A percentile compares a stretch with the other conserved stretches of the same genome.
phyloP scores from a whole-genome alignment of 805 yeast genomes.

The Lipomyces sp. region DNA sequence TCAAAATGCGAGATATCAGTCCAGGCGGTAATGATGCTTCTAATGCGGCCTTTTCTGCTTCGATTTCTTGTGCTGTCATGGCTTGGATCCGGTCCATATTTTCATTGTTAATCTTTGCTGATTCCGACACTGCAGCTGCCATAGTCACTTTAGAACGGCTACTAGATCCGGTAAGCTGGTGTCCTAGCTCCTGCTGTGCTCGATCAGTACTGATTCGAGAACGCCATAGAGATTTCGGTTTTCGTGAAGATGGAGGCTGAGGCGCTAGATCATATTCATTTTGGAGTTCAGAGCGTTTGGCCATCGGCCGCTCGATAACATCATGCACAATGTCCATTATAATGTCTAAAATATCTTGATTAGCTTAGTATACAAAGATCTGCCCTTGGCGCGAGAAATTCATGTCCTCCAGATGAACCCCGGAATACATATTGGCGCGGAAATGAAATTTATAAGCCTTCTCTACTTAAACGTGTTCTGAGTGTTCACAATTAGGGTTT shows the following conservation, averaged over 20 bases:
- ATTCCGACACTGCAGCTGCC: slow-evolving; percentile 15
- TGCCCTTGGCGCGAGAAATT: too few species aligned
- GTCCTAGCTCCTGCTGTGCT: background rate
- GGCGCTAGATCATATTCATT: background rate
- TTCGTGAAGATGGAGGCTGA: background rate
- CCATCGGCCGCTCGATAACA: slow-evolving; percentile 27
- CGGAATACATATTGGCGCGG: too few species aligned
- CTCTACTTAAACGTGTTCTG: too few species aligned
- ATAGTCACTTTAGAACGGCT: background rate
- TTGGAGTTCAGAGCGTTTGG: slow-evolving; percentile 12
- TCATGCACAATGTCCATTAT: slow-evolving; percentile 30
- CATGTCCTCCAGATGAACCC: too few species aligned
- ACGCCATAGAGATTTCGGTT: slow-evolving; percentile 24
- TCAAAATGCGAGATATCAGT: slow-evolving; percentile 23
- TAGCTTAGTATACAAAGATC: background rate
- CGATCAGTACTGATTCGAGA: slow-evolving; percentile 6
- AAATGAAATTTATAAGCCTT: too few species aligned
- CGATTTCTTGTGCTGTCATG: slow-evolving; percentile 35
- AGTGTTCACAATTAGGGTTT: background rate
- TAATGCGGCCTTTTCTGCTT: slow-evolving; percentile 30
- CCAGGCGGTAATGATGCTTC: slow-evolving; percentile 31
- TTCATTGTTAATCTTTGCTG: slow-evolving; percentile 32
- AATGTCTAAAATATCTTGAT: background rate
- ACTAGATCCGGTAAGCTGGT: background rate
- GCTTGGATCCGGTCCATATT: slow-evolving; percentile 30